These are phyloP conservation scores for Sclerospora graminicola DNA, from an alignment of 352 stramenopile genomes.

Conservation along the genomic window DNA sequence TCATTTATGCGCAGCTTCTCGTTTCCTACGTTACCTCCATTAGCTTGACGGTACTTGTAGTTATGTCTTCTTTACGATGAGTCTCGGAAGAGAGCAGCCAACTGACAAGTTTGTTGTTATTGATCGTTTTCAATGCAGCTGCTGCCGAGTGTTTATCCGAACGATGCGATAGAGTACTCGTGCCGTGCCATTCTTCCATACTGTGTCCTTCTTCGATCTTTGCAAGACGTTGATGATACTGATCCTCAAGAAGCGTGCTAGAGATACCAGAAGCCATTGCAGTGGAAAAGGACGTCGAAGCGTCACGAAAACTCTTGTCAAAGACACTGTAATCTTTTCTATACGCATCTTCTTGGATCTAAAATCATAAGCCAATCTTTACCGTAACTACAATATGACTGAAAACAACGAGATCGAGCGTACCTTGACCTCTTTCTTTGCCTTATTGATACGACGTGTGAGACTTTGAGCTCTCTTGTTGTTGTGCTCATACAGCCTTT, in stretches of 20 bases:
- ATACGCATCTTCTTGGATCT: constrained; percentile 59
- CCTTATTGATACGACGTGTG: constrained; percentile 36
- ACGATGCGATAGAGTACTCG: not conserved
- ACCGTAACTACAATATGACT: not conserved
- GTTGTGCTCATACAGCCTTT: constrained; percentile 44
- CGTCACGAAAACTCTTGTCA: constrained; percentile 66
- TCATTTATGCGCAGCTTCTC: too few species aligned
- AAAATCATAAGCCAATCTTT: constrained; percentile 2
- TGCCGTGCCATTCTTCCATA: constrained; percentile 1
- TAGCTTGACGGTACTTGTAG: constrained; percentile 37
- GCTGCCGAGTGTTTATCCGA: constrained; percentile 6
- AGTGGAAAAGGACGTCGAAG: constrained; percentile 39
- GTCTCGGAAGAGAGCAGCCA: constrained; percentile 64
- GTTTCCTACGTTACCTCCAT: constrained; percentile 47
- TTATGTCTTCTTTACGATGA: constrained; percentile 61
- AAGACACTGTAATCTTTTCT: constrained; percentile 59
- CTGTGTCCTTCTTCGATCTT: constrained; percentile 25
- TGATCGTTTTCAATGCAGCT: constrained; percentile 24
- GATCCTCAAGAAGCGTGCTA: constrained; percentile 52
- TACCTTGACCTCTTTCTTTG: constrained; percentile 74
- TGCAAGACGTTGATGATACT: constrained; percentile 45
- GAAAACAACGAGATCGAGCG: not conserved
- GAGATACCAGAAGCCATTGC: constrained; percentile 73
- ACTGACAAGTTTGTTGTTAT: constrained; percentile 72
- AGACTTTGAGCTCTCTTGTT: constrained; percentile 45